Base-by-base conservation (phyloP, 257 asterid species). In the Leptodermis oblonga region DNA sequence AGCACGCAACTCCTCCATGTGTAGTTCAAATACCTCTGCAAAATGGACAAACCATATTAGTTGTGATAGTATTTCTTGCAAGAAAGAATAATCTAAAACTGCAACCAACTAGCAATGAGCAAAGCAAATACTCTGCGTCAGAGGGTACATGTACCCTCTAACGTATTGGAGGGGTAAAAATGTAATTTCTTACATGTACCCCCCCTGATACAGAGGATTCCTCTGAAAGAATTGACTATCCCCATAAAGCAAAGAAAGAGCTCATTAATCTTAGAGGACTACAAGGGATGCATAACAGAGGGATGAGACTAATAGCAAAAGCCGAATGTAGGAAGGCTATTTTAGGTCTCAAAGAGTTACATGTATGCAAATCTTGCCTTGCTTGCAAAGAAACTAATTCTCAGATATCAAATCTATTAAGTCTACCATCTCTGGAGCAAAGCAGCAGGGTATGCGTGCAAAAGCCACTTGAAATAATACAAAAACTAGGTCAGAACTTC, bases 11-110 rank as follows among this genome's bases (percentile, higher is more conserved):
- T 94, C 99, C 77, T 94, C 99, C 97, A 88, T 80, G 84, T 94
- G 99, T 77, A 94, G 80, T 75, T 80, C 87, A 77, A 94, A 94
- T 58, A 94, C 98, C 76, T 83, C 97, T 94, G 96, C 90, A 85
- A 54, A 65, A 68, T 20, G 20, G 25, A 63, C 15, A n/a, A 70
- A n/a, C 26, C 4, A 58, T n/a, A 1, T 45, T 34, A 63, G 64
- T 22, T 22, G 30, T 26, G 34, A 62, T 5, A 51, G 7, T 49
- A 68, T 25, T 1, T 31, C 28, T 22, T 4, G 3, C 34, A 34
- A 65, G n/a, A 45, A 28, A 36, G n/a, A n/a, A n/a, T n/a, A 15
- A 12, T 22, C 28, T n/a, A 48, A 26, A 63, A 54, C 59, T 43
- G 28, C 15, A 25, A 26, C n/a, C 42, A 7, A 7, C 7, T 48